These are phyloP conservation scores for Marasmius tenuissimus DNA, from an alignment of 1,284 basidiomycete genomes.

Conservation along the genomic window DNA sequence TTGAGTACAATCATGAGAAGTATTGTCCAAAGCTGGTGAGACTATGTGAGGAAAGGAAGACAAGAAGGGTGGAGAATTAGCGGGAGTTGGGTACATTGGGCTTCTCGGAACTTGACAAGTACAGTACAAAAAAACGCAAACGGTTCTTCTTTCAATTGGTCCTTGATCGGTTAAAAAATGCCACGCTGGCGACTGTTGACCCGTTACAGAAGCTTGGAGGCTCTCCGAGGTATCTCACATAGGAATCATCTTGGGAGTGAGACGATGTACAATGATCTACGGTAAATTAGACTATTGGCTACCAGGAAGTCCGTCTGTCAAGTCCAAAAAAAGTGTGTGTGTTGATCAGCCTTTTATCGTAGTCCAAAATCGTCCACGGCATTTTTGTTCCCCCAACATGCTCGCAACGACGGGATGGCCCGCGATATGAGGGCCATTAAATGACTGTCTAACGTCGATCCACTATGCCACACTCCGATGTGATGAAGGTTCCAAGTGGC, in stretches of 20 bases:
- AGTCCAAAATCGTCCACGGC: not conserved
- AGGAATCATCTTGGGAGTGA: too few relatives aligned
- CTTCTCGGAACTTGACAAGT: constrained; percentile 53
- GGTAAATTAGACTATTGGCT: too few relatives aligned
- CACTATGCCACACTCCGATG: constrained; percentile 7
- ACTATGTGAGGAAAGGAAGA: constrained; percentile 51
- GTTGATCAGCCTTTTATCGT: constrained; percentile 3
- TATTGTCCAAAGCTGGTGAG: constrained; percentile 72
- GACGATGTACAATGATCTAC: too few relatives aligned
- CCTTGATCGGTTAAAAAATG: too few relatives aligned
- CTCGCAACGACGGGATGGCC: constrained; percentile 2
- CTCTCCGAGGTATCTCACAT: too few relatives aligned
- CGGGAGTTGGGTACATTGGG: constrained; percentile 58
- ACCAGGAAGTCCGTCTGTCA: too few relatives aligned
- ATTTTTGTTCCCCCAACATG: constrained; percentile 1
- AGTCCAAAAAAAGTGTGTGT: not conserved
- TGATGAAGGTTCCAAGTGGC: constrained; percentile 1
- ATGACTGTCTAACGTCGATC: not conserved
- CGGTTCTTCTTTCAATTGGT: not conserved
- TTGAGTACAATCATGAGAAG: constrained; percentile 69
- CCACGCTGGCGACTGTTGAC: too few relatives aligned
- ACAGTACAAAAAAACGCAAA: constrained; percentile 47
- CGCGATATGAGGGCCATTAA: not conserved
- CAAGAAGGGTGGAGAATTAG: constrained; percentile 61
- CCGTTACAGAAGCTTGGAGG: too few relatives aligned